Conservation (phyloP, 306 rosid species). For the Arachis stenosperma region DNA sequence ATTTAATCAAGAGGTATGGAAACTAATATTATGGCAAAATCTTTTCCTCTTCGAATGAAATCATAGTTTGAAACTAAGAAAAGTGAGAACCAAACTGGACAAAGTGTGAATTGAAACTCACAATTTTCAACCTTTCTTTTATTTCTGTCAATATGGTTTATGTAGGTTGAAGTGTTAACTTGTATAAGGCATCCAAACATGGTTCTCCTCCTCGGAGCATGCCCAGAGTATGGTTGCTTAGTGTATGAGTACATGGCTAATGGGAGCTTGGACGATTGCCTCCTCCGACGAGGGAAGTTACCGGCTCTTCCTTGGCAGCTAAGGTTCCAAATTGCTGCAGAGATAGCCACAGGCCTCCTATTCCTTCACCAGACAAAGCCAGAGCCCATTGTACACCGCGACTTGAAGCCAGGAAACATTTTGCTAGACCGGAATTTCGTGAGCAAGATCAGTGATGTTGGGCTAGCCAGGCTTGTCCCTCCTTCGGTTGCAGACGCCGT, state of each 20-base stretch:
- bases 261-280: constrained; percentile 93
- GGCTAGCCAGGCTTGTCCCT: constrained; percentile 95
- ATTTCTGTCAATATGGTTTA: not conserved
- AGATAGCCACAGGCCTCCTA: constrained; percentile 85
- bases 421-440: constrained; percentile 84
- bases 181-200: constrained; percentile 94
- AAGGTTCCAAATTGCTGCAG: constrained; percentile 83
- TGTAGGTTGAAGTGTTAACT: constrained; percentile 74
- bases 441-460: constrained; percentile 97
- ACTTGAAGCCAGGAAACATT: constrained; percentile 84
- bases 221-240: constrained; percentile 86
- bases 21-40: too few relatives aligned
- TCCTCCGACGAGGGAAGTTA: constrained; percentile 55
- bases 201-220: constrained; percentile 95
- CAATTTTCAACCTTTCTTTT: not conserved
- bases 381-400: constrained; percentile 92
- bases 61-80: not conserved
- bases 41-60: not conserved
- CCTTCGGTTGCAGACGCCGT: constrained; percentile 71
- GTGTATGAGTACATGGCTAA: constrained; percentile 90
- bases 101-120: not conserved
- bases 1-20: constrained; percentile 69
- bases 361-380: constrained; percentile 89
- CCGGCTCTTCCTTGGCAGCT: constrained; percentile 83
- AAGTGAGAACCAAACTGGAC: too few relatives aligned